Evolutionary conservation across 345 rosid species (phyloP).

Genomic region (Kandelia obovata): DNA sequence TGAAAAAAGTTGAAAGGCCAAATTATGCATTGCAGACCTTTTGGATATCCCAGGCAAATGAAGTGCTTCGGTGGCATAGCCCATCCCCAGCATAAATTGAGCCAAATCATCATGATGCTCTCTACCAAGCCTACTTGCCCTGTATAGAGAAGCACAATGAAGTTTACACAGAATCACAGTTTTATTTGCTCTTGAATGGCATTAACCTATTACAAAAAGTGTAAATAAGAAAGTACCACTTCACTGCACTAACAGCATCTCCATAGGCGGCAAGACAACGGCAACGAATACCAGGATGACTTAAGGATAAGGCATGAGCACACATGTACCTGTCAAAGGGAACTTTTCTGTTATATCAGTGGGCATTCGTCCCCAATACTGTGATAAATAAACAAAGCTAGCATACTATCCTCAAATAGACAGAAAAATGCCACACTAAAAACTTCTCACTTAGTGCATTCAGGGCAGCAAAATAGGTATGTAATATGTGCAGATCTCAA

Average conservation of each 20-base stretch:
- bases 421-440: not conserved
- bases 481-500: no score
- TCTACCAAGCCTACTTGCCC: constrained; percentile 99
- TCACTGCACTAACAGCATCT: constrained; percentile 97
- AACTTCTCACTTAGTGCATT: not conserved
- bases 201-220: not conserved
- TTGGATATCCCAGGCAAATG: constrained; percentile 99
- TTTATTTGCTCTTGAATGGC: not conserved
- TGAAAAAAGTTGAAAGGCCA: no score
- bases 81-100: constrained; percentile 98
- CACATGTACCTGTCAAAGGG: constrained; percentile 76
- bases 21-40: constrained; percentile 43
- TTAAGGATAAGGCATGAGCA: constrained; percentile 92
- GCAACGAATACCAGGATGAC: constrained; percentile 97
- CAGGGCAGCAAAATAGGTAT: no score
- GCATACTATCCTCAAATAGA: not conserved
- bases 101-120: constrained; percentile 99
- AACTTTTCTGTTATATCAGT: not conserved
- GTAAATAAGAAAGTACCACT: constrained; percentile 55
- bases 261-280: constrained; percentile 98
- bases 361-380: not conserved
- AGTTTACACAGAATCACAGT: constrained; percentile 11
- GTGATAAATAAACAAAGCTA: not conserved
- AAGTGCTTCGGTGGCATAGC: constrained; percentile 98
- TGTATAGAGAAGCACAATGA: constrained; percentile 31